These are phyloP conservation scores for Penicillium verhagenii DNA, from an alignment of 495 filamentous ascomycete genomes.

Conservation along the genomic window DNA sequence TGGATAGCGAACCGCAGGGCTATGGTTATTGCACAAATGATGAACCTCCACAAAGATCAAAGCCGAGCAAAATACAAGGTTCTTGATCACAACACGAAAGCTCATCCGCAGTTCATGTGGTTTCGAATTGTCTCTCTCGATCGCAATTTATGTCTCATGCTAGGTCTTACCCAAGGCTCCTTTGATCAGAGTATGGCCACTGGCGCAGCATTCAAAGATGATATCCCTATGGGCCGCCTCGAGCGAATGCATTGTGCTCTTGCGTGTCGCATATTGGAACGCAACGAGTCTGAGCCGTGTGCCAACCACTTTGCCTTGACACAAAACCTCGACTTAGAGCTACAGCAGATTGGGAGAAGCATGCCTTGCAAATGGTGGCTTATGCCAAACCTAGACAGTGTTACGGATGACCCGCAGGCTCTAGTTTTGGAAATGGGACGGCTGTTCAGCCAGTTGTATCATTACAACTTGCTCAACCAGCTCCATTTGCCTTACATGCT, in stretches of 20 bases:
- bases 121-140: conserved; percentile 34
- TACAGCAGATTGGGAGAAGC: conserved; percentile 33
- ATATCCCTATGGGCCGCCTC: conserved; percentile 13
- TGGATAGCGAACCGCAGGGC: conserved; percentile 46
- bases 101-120: conserved; percentile 8
- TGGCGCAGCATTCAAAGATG: neutral
- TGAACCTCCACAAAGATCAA: conserved; percentile 18
- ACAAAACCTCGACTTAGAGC: conserved; percentile 39
- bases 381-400: conserved; percentile 8
- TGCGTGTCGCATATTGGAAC: conserved; percentile 41
- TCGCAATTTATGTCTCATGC: conserved; percentile 42
- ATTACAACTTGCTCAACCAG: conserved; percentile 37
- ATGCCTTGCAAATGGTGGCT: conserved; percentile 40
- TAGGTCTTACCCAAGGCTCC: conserved; percentile 46
- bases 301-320: conserved; percentile 15
- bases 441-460: conserved; percentile 37
- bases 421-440: conserved; percentile 21
- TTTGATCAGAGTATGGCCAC: conserved; percentile 30
- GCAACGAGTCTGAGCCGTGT: conserved; percentile 23
- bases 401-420: conserved; percentile 2
- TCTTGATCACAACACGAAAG: conserved; percentile 14
- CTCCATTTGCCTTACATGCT: conserved; percentile 36
- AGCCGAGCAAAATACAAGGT: conserved; percentile 12
- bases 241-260: conserved; percentile 12
- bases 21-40: conserved; percentile 22